These are phyloP conservation scores for Cystobasidium slooffiae DNA, from an alignment of 1,284 basidiomycete genomes.

Conservation along the genomic window DNA sequence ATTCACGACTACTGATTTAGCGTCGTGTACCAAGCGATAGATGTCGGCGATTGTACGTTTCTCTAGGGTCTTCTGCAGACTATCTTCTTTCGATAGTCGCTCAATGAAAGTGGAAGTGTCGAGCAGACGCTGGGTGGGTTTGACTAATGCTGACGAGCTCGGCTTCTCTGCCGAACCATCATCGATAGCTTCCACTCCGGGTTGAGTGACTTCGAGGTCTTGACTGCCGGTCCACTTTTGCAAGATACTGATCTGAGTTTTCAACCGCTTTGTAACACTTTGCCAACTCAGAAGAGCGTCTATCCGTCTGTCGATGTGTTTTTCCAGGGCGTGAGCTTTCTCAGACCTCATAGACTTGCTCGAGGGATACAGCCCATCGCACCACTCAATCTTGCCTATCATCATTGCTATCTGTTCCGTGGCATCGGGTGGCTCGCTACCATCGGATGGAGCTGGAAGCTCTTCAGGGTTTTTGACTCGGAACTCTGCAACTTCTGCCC, in stretches of 20 bases:
- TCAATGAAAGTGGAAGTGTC: constrained; percentile 79
- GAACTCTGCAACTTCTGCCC: constrained; percentile 77
- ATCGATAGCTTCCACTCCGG: constrained; percentile 42
- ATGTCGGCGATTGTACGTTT: constrained; percentile 88
- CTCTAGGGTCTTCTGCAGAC: constrained; percentile 90
- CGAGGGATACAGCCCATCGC: constrained; percentile 84
- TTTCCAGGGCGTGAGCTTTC: constrained; percentile 70
- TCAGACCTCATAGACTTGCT: constrained; percentile 77
- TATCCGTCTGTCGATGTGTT: constrained; percentile 73
- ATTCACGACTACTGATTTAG: constrained; percentile 84
- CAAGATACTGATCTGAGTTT: constrained; percentile 75
- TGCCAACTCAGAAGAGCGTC: constrained; percentile 89
- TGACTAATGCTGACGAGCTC: not conserved
- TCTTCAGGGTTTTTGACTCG: constrained; percentile 60
- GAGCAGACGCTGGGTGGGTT: constrained; percentile 50
- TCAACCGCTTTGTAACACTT: constrained; percentile 75
- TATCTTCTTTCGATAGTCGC: constrained; percentile 92
- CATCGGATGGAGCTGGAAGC: constrained; percentile 54
- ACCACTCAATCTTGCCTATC: constrained; percentile 78
- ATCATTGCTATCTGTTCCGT: constrained; percentile 50
- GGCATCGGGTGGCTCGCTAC: constrained; percentile 52
- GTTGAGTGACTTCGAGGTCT: constrained; percentile 44
- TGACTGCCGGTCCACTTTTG: constrained; percentile 90
- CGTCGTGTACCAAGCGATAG: constrained; percentile 80
- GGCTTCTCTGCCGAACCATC: constrained; percentile 9